Base-by-base conservation (phyloP, 2,329 filamentous ascomycete species). In the Arthrobotrys conoides region DNA sequence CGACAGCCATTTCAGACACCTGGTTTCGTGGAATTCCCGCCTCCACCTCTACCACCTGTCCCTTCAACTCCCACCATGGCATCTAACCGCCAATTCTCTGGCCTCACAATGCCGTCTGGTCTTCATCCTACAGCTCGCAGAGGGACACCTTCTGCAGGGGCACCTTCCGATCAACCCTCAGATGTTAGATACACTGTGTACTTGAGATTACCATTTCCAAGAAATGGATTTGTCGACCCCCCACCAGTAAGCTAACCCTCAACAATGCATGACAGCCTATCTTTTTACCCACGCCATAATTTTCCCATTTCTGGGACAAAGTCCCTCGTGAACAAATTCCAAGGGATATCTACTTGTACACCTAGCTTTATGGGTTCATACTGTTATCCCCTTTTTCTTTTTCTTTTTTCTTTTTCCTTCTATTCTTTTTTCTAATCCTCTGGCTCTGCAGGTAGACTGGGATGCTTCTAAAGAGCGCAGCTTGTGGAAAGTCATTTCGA, bases 141-240 rank as follows among this genome's bases (percentile, higher is more conserved):
- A 76, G 59, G 57, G 1, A 76, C 72, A 14, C 72, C 72, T 44
- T 76, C 72, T 48, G 59, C 59, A 49, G 57, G 46, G 36, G 65
- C n/a, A 22, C 38, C 72, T 71, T 49, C 57, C 5, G 75, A 66
- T 41, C 76, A 51, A 57, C 75, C 27, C 33, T 64, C 66, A 55
- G 76, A 76, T 68, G 87, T 88, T 51, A 87, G 84, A 41, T 91
- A 89, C 84, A 97, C 93, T 14, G 91, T 97, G 76, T 93, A 97
- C 82, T 89, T 99, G 80, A 89, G 94, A 80, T 88, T 98, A n/a
- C 96, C 96, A 24, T 96, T 97, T 83, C 89, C 91, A 41, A 89
- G 96, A 71, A 92, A 92, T 48, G 90, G 92, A 82, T 99, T 99
- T 85, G 89, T 94, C 79, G 95, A 99, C 85, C 96, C 96, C 72